Base-by-base conservation (phyloP, 805 yeast species). In the Trichomonascus vanleenenianus region DNA sequence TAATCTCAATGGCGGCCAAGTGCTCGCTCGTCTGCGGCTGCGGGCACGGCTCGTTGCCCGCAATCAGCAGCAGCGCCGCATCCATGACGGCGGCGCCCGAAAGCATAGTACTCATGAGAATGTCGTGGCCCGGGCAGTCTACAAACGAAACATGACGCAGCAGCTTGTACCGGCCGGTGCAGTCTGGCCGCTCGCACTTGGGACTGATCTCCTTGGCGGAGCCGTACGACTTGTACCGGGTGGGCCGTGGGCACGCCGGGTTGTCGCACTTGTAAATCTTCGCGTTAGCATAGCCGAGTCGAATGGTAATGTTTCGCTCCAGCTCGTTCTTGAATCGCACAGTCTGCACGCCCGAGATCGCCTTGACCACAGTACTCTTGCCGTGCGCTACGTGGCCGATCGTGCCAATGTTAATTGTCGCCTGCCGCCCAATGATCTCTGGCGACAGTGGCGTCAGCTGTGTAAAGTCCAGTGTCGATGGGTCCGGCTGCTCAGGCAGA, bases 81-180 rank as follows among this genome's bases (percentile, higher is more conserved):
- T 93, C 99, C 99, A 93, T 93, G 54, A 93, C 99, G 14, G 99
- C 99, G 32, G 99, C 99, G 65, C 99, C 99, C 40, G 97, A 89
- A 79, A 93, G 81, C 99, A 93, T 93, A 56, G 99, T 93, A 77
- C 97, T 88, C 99, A 93, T 93, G 67, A 93, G 82, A 73, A 93
- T 94, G 75, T 93, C 99, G 85, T 93, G 99, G 68, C 99, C 99
- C 50, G 99, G 99, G 75, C 98, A 94, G 75, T 93, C 99, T 51
- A 94, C 98, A 61, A 94, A 94, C 9, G 96, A 87, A 44, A 93
- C 98, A 65, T 93, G 99, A 70, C 99, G 87, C 37, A 88, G 80
- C 57, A 93, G 76, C 59, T 78, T 78, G 70, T 88, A 89, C 64
- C 95, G 85, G 46, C 95, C 95, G n/a, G 65, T 66, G 68, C 95